Evolutionary conservation across 805 yeast genomes (phyloP).

Genomic region (Ogataea paraovalis): DNA sequence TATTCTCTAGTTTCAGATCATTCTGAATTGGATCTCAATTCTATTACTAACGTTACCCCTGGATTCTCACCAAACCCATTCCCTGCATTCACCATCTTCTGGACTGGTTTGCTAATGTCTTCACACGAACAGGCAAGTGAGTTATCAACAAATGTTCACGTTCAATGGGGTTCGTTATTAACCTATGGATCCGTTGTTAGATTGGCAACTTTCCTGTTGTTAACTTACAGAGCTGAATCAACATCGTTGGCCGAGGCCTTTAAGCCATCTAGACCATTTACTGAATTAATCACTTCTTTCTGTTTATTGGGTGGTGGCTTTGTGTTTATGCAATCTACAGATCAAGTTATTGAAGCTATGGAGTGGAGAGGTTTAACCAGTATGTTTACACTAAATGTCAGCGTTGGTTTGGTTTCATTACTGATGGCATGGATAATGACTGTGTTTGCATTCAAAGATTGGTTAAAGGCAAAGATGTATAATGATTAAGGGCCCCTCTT

Average conservation of each 20-base stretch:
- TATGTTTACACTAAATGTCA: conserved; percentile 88
- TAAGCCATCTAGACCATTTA: conserved; percentile 70
- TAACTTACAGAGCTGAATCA: conserved; percentile 42
- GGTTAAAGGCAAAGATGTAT: conserved; percentile 31
- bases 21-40: conserved; percentile 9
- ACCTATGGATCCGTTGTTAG: conserved; percentile 82
- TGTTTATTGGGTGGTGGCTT: conserved; percentile 84
- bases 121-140: conserved; percentile 83
- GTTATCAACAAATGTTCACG: conserved; percentile 74
- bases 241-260: conserved; percentile 19
- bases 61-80: conserved; percentile 92
- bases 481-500: too few species aligned
- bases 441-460: conserved; percentile 58
- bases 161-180: conserved; percentile 88
- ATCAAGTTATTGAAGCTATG: conserved; percentile 76
- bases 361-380: conserved; percentile 78
- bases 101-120: conserved; percentile 97
- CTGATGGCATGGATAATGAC: conserved; percentile 87
- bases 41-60: conserved; percentile 42
- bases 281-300: conserved; percentile 79
- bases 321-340: conserved; percentile 88
- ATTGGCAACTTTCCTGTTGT: conserved; percentile 53
- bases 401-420: conserved; percentile 73
- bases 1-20: conserved; percentile 12
- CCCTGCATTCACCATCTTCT: conserved; percentile 88